Evolutionary conservation across 2,329 filamentous ascomycete species (phyloP).

Genomic region (Biscogniauxia sp.): DNA sequence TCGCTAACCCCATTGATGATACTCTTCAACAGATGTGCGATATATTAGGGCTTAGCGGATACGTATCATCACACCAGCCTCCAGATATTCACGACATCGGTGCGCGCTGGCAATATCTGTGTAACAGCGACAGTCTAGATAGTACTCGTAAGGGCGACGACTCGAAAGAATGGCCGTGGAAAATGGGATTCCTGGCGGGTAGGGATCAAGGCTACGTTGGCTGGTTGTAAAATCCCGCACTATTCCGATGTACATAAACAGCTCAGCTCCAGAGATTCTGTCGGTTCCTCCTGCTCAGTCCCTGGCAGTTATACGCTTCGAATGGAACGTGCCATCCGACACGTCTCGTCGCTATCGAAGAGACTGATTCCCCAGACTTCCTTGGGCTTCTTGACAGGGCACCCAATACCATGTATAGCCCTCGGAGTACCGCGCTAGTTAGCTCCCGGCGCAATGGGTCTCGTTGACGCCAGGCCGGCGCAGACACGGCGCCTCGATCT

Average conservation of each 20-base stretch:
- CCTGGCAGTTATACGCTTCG: background rate
- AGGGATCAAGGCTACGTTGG: background rate
- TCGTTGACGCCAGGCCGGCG: constrained; percentile 2
- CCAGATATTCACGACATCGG: too few species aligned
- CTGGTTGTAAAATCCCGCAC: background rate
- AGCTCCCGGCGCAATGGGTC: constrained; percentile 6
- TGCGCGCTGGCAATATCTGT: too few species aligned
- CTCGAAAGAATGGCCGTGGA: too few species aligned
- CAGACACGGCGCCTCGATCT: constrained; percentile 6
- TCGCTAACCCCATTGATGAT: too few species aligned
- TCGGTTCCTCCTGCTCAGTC: background rate
- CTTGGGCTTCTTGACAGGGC: constrained; percentile 16
- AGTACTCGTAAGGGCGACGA: too few species aligned
- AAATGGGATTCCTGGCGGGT: background rate
- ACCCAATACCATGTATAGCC: constrained; percentile 21
- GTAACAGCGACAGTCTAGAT: too few species aligned
- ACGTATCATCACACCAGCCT: too few species aligned
- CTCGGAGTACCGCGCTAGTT: constrained; percentile 9
- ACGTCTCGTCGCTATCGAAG: constrained; percentile 19
- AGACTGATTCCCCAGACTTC: constrained; percentile 21
- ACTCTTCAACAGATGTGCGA: too few species aligned
- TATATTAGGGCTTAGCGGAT: too few species aligned
- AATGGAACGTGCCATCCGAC: background rate
- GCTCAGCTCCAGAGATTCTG: background rate
- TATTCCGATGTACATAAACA: background rate